Base-by-base conservation (phyloP, 495 filamentous ascomycete species). In the Trypethelium eluteriae region DNA sequence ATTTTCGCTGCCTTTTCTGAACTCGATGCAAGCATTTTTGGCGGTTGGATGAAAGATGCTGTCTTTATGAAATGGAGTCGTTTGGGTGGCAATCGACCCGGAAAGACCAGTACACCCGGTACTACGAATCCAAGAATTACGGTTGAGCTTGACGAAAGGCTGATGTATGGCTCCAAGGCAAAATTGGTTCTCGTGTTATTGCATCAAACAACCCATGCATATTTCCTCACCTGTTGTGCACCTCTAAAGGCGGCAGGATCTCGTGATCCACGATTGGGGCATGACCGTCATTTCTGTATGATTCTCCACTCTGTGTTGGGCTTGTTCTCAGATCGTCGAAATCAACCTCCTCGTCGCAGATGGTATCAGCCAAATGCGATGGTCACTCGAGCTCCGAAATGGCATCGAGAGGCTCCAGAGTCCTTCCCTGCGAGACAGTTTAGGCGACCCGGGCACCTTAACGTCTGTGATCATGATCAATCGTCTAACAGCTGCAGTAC, bases 171-270 rank as follows among this genome's bases (percentile, higher is more conserved):
- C 14, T 9, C 53, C 9, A 34, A 59, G 32, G n/a, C 53, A 3
- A 18, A 59, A 36, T 32, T 59, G 6, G 14, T 59, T 14, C 18
- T 59, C 25, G 39, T 49, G 5, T 38, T 69, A 38, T 63, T 73
- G 10, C 71, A 73, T 57, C 71, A 73, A 38, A 73, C 71, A 70
- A 70, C 70, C 46, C 71, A 73, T 59, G 71, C 71, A 4, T 73
- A 62, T 41, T 73, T 73, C 64, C 53, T 73, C 10, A 67, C 70
- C 5, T 62, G 64, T 38, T 73, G 71, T 49, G 67, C 53, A 59
- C 32, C 53, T 9, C 18, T 0, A 59, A 34, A 53, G 5, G 18
- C 2, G 11, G 7, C 53, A 59, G 53, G 53, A 3, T 36, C 32
- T 36, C 53, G 53, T 7, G 53, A 59, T 32, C 3, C 36, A 36